Base-by-base conservation (phyloP, 108 stramenopile genomes). In the Schizochytrium sp. region DNA sequence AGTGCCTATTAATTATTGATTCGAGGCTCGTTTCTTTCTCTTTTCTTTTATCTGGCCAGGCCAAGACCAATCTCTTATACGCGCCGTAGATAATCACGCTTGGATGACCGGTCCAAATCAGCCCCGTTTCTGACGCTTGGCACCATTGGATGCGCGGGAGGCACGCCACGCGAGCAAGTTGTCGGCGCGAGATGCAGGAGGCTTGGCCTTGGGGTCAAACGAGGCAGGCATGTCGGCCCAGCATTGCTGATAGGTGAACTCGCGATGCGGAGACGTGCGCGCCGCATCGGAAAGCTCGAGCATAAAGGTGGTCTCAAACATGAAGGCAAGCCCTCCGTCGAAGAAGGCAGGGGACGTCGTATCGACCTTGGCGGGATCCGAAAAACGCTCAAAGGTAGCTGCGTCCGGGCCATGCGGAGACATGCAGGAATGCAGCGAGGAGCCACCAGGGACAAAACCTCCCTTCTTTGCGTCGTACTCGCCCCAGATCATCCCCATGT, bases 381-480 rank as follows among this genome's bases (percentile, higher is more conserved):
- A 93, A 16, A 95, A 96, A 59, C 89, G 72, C 45, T 91, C 72
- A 72, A 97, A 97, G 25, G 96, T 93, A 18, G 60, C 89, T 1
- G 94, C 72, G 94, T 98, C 97, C 0, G 98, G 98, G 0, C 98
- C 98, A 89, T 98, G 98, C 5, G 96, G 95, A 12, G 96, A 95
- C 96, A 97, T 96, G 76, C 93, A 93, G 12, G 93, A 92, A 91
- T 97, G 98, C 69, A 97, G 89, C 43, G 94, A 94, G 34, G 95
- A 92, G 48, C 98, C 97, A 6, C 98, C 98, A 10, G 97, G 94
- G 14, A 91, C 91, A 89, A 97, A 97, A 14, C 96, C 96, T 14
- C 90, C 88, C 58, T 89, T 92, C 71, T 96, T 96, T 72, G 96
- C 96, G 91, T 96, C 97, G 87, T 97, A 96, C 72, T 93, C 90